Base-by-base conservation (phyloP, 805 yeast genomes). In the Kregervanrija fluxuum region DNA sequence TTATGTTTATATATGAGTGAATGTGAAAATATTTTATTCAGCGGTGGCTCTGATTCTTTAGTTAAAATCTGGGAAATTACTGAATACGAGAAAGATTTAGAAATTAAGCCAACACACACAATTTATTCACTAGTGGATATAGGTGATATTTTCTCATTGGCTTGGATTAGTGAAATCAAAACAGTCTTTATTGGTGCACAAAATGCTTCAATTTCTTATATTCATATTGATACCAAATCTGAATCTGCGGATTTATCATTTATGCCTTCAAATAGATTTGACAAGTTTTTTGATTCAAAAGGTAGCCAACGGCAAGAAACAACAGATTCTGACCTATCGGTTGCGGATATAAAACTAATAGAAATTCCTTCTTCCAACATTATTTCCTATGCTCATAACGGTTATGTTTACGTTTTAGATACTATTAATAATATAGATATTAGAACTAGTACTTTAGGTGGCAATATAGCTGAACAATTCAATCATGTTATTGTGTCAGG, bases 41-140 rank as follows among this genome's bases (percentile, higher is more conserved):
- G 93, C 33, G 96, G 93, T 2, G 91, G 95, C 2, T 80, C 93
- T 8, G 98, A 91, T 59, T 89, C 97, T 2, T 67, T 91, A 40
- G 82, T 91, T 31, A 85, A 88, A 58, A 79, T 88, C 1, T 93
- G 96, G 95, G 79, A 82, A 46, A 68, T 87, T 15, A 62, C 72
- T 1, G 61, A 65, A 3, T 51, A 59, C 5, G 36, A 34, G 14
- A 13, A 30, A 5, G 35, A 36, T 11, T 32, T 37, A 12, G 15
- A 35, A 13, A 17, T 33, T 33, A 34, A 43, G 5, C 77, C 72
- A 50, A 62, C 84, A 0, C 84, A 85, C 54, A 84, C 95, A 0
- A 77, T 90, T 8, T 91, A 91, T 61, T 83, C 95, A 1, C 62
- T 84, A 10, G 74, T 84, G 33, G 99, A 91, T 65, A 83, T 91